Percentiles rank a stretch among this genome's conserved stretches.
phyloP scores from a whole-genome alignment of 352 stramenopile genomes.

The Globisporangium polare region DNA sequence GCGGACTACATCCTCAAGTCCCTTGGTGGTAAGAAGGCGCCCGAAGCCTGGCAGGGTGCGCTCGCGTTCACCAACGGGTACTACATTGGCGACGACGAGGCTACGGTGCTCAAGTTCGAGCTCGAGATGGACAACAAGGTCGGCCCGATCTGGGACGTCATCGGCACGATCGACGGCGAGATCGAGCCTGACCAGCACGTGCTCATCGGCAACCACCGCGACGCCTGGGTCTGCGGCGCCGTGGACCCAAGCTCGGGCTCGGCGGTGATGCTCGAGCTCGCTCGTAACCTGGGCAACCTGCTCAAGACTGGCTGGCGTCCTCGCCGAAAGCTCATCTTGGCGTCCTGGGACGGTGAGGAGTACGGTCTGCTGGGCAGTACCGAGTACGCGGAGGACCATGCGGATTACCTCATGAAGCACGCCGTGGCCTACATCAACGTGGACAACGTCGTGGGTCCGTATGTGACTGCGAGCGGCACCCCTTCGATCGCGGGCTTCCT shows the following conservation, averaged over 20 bases:
- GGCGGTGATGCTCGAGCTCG: conserved; percentile 79
- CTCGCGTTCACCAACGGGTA: conserved; percentile 62
- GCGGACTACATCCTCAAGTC: conserved; percentile 67
- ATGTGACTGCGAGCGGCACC: conserved; percentile 47
- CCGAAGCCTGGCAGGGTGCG: conserved; percentile 55
- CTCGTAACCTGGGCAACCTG: conserved; percentile 60
- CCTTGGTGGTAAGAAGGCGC: conserved; percentile 53
- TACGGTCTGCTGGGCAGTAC: conserved; percentile 79
- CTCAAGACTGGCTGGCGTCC: conserved; percentile 62
- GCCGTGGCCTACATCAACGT: conserved; percentile 86
- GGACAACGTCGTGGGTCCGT: conserved; percentile 57
- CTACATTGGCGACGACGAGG: conserved; percentile 60
- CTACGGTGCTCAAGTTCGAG: conserved; percentile 56
- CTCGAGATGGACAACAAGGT: conserved; percentile 77
- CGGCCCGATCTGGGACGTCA: conserved; percentile 84
- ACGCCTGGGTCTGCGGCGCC: conserved; percentile 89
- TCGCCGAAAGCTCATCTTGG: conserved; percentile 67
- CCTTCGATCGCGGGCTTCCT: conserved; percentile 71
- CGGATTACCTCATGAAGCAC: conserved; percentile 38
- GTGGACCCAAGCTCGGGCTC: conserved; percentile 84
- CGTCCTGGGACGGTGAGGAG: conserved; percentile 86
- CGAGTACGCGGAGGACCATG: conserved; percentile 74
- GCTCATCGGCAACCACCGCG: conserved; percentile 88
- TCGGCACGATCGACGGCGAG: conserved; percentile 68
- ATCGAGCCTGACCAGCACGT: conserved; percentile 70